A percentile compares a stretch with the other conserved stretches of the same genome.
Conservation (phyloP, 192 early-diverging fungal genomes). For the Rhizophagus prolifer region DNA sequence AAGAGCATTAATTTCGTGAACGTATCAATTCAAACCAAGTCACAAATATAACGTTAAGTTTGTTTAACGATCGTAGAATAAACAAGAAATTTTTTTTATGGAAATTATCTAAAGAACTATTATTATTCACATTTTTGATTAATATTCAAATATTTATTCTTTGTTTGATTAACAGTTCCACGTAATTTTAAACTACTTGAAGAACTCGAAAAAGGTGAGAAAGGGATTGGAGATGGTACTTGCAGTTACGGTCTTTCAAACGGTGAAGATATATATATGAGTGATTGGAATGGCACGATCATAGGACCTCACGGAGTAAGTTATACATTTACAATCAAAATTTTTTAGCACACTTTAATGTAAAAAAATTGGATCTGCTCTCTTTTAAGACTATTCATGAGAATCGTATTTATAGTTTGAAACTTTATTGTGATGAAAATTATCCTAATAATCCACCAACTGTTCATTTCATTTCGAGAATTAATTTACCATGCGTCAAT, state of each 20-base stretch:
- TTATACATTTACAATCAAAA: neutral
- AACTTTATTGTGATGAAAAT: constrained; percentile 76
- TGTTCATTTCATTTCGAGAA: constrained; percentile 76
- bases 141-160: neutral
- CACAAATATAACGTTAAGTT: too few relatives aligned
- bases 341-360: neutral
- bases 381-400: constrained; percentile 82
- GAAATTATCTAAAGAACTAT: too few relatives aligned
- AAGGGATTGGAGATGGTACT: constrained; percentile 91
- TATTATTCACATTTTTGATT: too few relatives aligned
- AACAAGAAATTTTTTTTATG: too few relatives aligned
- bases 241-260: constrained; percentile 91
- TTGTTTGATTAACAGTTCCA: constrained; percentile 62
- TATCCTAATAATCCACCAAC: constrained; percentile 85
- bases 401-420: constrained; percentile 91
- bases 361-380: neutral
- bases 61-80: too few relatives aligned
- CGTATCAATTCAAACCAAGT: too few relatives aligned
- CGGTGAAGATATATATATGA: constrained; percentile 77
- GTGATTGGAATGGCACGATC: constrained; percentile 93
- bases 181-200: constrained; percentile 95
- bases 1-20: too few relatives aligned
- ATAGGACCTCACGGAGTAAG: constrained; percentile 81
- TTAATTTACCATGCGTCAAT: constrained; percentile 89
- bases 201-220: constrained; percentile 97